Evolutionary conservation across 2,329 filamentous ascomycete genomes (phyloP), one percentile per base, ranked within the genome.

Genomic region (Penicillium sclerotigenum): DNA sequence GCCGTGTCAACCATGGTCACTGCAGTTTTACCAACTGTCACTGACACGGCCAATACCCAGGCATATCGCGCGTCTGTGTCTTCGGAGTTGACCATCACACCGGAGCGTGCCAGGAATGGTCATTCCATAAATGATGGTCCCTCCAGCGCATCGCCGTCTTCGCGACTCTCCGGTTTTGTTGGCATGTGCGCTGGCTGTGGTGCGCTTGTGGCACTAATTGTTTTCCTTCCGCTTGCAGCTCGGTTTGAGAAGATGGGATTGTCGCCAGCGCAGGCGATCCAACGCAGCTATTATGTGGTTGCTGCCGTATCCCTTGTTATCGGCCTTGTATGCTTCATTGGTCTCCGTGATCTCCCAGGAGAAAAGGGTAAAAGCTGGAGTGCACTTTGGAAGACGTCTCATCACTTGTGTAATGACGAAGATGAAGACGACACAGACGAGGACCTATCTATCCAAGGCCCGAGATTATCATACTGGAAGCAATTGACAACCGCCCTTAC

Each of bases 1-100:
- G 94, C 93, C 22, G 86, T 89, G 81, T 92, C 91, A 14, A 97
- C 94, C 1, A 99, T 99, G 94, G 94, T 99, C 20, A 97, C 94
- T 9, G 94, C 94, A 4, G 91, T 96, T 43, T 80, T 99, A 24
- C 94, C 94, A 1, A 87, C 81, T 28, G 85, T 88, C 74, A 83
- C 83, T 29, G 67, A 71, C 59, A 72, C 71, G 62, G 60, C 70
- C 53, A 68, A 68, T 24, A 70, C 75, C 13, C 78, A 81, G 65
- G 71, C 71, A 10, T 68, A 79, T 22, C 75, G 79, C 13, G 75
- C 78, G 14, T 85, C 82, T 28, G 78, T 83, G 29, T 81, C 80
- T 34, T 84, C 81, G n/a, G 82, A 85, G 60, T 69, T 82, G 52
- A 84, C 82, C 2, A 83, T 85, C 47, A 84, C 83, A 1, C 82